These are phyloP conservation scores for Aphanomyces stellatus DNA, from an alignment of 352 stramenopile species.

Conservation along the genomic window DNA sequence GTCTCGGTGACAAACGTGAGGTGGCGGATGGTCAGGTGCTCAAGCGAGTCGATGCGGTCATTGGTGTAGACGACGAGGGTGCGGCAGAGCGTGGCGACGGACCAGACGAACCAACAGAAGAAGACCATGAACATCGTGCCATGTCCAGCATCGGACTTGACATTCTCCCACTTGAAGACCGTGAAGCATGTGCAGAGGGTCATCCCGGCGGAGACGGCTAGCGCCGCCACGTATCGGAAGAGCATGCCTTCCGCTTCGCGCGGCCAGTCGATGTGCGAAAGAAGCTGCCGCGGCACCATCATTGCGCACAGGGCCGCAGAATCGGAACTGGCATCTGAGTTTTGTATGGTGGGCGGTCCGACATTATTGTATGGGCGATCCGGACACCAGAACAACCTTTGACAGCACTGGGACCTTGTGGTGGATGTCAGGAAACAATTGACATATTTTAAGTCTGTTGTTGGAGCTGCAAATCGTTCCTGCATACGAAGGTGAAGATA, in stretches of 20 bases:
- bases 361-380: too few species aligned
- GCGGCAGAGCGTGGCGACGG: neutral
- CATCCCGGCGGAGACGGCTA: conserved; percentile 5
- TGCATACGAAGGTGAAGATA: too few species aligned
- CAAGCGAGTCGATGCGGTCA: neutral
- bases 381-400: too few species aligned
- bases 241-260: neutral
- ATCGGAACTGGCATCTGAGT: neutral
- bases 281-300: neutral
- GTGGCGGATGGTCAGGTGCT: neutral
- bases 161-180: conserved; percentile 15
- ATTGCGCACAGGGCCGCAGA: neutral
- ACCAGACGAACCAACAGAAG: conserved; percentile 10
- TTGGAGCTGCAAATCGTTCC: too few species aligned
- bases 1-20: conserved; percentile 4
- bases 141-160: neutral
- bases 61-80: conserved; percentile 4
- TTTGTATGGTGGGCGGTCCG: too few species aligned
- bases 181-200: neutral
- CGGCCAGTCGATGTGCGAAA: neutral
- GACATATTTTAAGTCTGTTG: too few species aligned
- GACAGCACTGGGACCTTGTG: too few species aligned
- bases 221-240: neutral
- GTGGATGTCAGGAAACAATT: too few species aligned
- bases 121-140: conserved; percentile 19